Base-by-base conservation (phyloP, 805 yeast genomes). In the Suhomyces xylopsoci region DNA sequence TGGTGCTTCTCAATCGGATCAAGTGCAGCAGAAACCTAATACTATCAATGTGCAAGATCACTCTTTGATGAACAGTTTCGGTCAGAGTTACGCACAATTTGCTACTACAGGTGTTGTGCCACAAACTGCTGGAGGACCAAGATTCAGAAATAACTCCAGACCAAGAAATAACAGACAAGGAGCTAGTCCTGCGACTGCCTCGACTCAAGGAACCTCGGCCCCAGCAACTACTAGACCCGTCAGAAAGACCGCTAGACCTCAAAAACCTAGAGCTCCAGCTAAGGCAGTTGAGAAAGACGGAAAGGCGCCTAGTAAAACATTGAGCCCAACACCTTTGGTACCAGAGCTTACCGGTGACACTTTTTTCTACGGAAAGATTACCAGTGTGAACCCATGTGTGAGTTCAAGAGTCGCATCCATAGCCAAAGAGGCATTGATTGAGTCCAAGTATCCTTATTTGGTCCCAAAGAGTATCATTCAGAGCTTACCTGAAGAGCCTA, bases 361-460 rank as follows among this genome's bases (percentile, higher is more conserved):
- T 19, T 72, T 75, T 55, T 66, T 75, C 51, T 64, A 76, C 58
- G 78, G 77, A 6, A 73, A 74, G 59, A 59, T 69, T 6, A 56
- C 76, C 32, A 59, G 62, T 47, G 55, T 69, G 45, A 64, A 64
- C 54, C 53, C 69, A 6, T 53, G 66, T 32, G 51, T 64, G 9
- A 55, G 67, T 17, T 61, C 74, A 7, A 64, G 79, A 56, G 67
- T 74, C 9, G 74, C 78, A 2, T 70, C 78, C 45, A 67, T 76
- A 47, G 64, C 76, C 51, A 76, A 76, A 61, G 67, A 70, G 41
- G 59, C 67, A 28, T 67, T 76, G 55, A 53, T 71, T 47, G 63
- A 63, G 44, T 72, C 78, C 17, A 70, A 73, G 47, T 76, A 74
- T 58, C 80, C 80, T 4, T 76, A 66, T 62, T 60, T 61, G 53